These are phyloP conservation scores for Pythium insidiosum DNA, from an alignment of 352 stramenopile genomes.

Conservation along the genomic window DNA sequence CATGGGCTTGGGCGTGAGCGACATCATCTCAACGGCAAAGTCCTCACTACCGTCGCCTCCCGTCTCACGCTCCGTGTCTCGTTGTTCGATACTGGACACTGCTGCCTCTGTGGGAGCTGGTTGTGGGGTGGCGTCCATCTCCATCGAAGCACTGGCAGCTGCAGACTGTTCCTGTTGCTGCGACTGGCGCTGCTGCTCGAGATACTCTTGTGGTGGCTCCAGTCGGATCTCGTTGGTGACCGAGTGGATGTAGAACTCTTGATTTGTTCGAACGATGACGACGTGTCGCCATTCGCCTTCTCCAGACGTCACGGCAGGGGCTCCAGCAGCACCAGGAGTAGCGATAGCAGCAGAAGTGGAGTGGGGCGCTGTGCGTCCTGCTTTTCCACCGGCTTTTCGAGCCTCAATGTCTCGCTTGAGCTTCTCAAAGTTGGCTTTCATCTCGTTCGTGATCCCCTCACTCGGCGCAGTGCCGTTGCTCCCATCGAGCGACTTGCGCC, in stretches of 20 bases:
- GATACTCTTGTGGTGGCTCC: slow-evolving; percentile 35
- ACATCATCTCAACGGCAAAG: slow-evolving; percentile 13
- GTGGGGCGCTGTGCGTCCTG: not conserved
- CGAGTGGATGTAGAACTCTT: slow-evolving; percentile 78
- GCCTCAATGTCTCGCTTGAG: slow-evolving; percentile 62
- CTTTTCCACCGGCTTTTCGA: slow-evolving; percentile 11
- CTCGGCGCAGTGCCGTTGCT: not conserved
- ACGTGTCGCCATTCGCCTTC: slow-evolving; percentile 64
- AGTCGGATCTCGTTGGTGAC: slow-evolving; percentile 65
- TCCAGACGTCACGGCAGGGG: too few species aligned
- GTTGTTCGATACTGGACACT: not conserved
- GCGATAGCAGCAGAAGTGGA: too few species aligned
- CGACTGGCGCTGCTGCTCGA: slow-evolving; percentile 44
- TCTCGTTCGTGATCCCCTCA: slow-evolving; percentile 31
- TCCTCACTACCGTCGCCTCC: slow-evolving; percentile 4
- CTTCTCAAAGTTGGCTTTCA: slow-evolving; percentile 71
- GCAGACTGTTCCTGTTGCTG: slow-evolving; percentile 21
- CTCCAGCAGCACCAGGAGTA: too few species aligned
- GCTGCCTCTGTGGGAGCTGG: slow-evolving; percentile 8
- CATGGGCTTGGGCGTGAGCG: slow-evolving; percentile 8
- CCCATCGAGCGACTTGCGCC: slow-evolving; percentile 12
- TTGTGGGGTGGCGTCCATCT: not conserved
- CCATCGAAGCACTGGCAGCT: not conserved
- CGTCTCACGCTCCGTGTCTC: not conserved
- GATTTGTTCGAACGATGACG: slow-evolving; percentile 41